A percentile compares a stretch with the other conserved stretches of the same genome.
Evolutionary conservation across 164 flowering plant genomes (phyloP).

Genomic region (Vitis vinifera): ASM3070453v1 NC_081820.1:21941501-21942000

Average conservation of each 20-base stretch:
- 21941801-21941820: slow-evolving; percentile 21
- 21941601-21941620: too few relatives aligned
- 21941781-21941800: slow-evolving; percentile 12
- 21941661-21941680: not conserved
- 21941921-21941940: slow-evolving; percentile 75
- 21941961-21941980: slow-evolving; percentile 68
- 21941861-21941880: slow-evolving; percentile 52
- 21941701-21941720: too few relatives aligned
- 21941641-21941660: not conserved
- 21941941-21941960: slow-evolving; percentile 77
- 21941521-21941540: too few relatives aligned
- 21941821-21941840: slow-evolving; percentile 50
- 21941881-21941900: slow-evolving; percentile 6
- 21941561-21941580: too few relatives aligned
- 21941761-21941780: not conserved
- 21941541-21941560: too few relatives aligned
- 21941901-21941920: slow-evolving; percentile 18
- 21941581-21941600: too few relatives aligned
- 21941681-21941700: not conserved
- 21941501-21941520: too few relatives aligned
- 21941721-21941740: not conserved
- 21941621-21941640: too few relatives aligned
- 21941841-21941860: slow-evolving; percentile 34
- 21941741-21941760: not conserved
- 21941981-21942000: slow-evolving; percentile 54